Evolutionary conservation across 768 basidiomycete species (phyloP).

Genomic region (Lactarius sp.): DNA sequence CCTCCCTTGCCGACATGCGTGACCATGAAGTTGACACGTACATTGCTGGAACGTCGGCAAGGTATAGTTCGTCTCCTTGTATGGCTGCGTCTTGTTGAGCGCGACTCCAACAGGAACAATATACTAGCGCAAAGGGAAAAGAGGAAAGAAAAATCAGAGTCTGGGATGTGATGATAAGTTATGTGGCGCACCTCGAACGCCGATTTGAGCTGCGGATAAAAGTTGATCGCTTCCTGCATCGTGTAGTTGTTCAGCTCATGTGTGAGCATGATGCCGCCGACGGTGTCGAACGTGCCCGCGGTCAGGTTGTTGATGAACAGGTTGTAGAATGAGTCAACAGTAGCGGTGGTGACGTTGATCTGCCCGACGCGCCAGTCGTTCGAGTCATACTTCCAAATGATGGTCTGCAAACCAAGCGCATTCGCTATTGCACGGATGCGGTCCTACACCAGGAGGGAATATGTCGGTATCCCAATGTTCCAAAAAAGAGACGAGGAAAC

Average conservation of each 20-base stretch:
- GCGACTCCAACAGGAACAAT: conserved; percentile 52
- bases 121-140: conserved; percentile 24
- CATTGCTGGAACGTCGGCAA: conserved; percentile 46
- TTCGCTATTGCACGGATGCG: conserved; percentile 68
- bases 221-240: conserved; percentile 55
- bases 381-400: conserved; percentile 72
- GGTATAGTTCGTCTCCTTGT: conserved; percentile 43
- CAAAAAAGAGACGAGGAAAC: not conserved
- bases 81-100: conserved; percentile 47
- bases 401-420: conserved; percentile 60
- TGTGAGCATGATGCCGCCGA: conserved; percentile 49
- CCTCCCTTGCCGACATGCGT: not conserved
- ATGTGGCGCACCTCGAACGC: conserved; percentile 40
- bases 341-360: not conserved
- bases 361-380: conserved; percentile 54
- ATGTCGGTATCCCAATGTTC: not conserved
- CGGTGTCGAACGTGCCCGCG: conserved; percentile 8
- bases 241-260: conserved; percentile 60
- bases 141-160: not conserved
- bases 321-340: conserved; percentile 15
- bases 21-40: conserved; percentile 28
- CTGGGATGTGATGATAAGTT: not conserved
- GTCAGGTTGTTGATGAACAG: conserved; percentile 15
- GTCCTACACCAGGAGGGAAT: conserved; percentile 33
- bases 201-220: conserved; percentile 40